Evolutionary conservation across 306 rosid species (phyloP).

Genomic region (Cicer chorassanicum): DNA sequence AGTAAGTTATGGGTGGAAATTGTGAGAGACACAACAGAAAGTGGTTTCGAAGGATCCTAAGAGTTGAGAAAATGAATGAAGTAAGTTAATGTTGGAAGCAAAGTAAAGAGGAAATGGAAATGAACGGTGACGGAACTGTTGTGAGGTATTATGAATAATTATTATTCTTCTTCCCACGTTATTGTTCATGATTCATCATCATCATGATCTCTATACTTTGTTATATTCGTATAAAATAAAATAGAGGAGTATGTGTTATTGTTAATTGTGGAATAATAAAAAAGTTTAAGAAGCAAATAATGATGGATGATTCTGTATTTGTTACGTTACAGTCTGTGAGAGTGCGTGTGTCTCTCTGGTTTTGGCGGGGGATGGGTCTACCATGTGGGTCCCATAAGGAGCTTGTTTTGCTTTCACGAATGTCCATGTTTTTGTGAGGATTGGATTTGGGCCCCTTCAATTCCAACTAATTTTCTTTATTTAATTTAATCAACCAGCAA

Average conservation of each 20-base stretch:
- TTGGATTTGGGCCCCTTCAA: background rate
- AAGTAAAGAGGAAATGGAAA: constrained; percentile 30
- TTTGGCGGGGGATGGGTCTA: constrained; percentile 38
- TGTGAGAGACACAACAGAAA: constrained; percentile 17
- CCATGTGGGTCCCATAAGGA: constrained; percentile 34
- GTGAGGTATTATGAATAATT: constrained; percentile 13
- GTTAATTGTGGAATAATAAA: constrained; percentile 7
- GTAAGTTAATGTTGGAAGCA: constrained; percentile 30
- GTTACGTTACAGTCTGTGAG: constrained; percentile 29
- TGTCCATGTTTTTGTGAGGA: constrained; percentile 20
- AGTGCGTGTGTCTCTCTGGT: constrained; percentile 28
- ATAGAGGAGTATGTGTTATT: constrained; percentile 12
- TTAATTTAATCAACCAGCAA: too few relatives aligned
- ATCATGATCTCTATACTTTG: background rate
- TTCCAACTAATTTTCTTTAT: constrained; percentile 32
- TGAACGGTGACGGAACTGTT: constrained; percentile 6
- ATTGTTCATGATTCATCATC: constrained; percentile 30
- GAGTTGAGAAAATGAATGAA: constrained; percentile 36
- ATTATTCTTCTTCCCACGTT: constrained; percentile 25
- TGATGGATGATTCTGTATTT: constrained; percentile 34
- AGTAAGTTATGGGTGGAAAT: constrained; percentile 37
- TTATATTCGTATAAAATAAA: constrained; percentile 11
- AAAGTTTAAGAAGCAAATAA: background rate
- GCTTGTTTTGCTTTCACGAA: constrained; percentile 52
- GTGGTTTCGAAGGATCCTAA: constrained; percentile 48